Evolutionary conservation across 306 rosid species (phyloP).

Genomic region (Glycine tomentella): DNA sequence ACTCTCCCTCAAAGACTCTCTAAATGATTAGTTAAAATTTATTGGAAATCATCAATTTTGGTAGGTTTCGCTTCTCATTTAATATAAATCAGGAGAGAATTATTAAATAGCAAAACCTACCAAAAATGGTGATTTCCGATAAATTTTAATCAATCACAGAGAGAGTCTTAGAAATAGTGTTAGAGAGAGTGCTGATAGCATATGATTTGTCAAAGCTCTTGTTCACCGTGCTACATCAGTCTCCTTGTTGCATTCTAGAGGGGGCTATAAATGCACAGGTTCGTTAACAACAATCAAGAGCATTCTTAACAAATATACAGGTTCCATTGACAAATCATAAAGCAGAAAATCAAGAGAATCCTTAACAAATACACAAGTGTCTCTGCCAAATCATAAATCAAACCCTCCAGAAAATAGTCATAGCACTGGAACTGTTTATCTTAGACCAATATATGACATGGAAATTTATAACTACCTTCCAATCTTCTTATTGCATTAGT

Average conservation of each 20-base stretch:
- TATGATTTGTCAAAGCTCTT: slow-evolving; percentile 3
- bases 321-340: slow-evolving; percentile 21
- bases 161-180: too few species aligned
- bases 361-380: slow-evolving; percentile 4
- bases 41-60: too few species aligned
- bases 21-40: too few species aligned
- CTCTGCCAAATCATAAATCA: slow-evolving; percentile 12
- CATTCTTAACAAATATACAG: slow-evolving; percentile 8
- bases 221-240: slow-evolving; percentile 12
- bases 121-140: too few species aligned
- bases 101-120: too few species aligned
- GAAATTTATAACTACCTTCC: slow-evolving; percentile 66
- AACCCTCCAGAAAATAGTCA: slow-evolving; percentile 14
- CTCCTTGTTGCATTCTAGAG: neutral
- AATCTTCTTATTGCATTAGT: slow-evolving; percentile 65
- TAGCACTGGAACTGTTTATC: neutral
- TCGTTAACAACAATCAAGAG: slow-evolving; percentile 9
- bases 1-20: too few species aligned
- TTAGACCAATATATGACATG: slow-evolving; percentile 26
- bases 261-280: slow-evolving; percentile 14
- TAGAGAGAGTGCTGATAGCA: neutral
- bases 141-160: too few species aligned
- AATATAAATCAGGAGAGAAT: too few species aligned
- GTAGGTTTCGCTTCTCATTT: too few species aligned
- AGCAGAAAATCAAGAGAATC: slow-evolving; percentile 4